Percentiles rank a stretch among this genome's conserved stretches.
Evolutionary conservation across 306 rosid genomes (phyloP).

Genomic region (Medicago lupulina): DNA sequence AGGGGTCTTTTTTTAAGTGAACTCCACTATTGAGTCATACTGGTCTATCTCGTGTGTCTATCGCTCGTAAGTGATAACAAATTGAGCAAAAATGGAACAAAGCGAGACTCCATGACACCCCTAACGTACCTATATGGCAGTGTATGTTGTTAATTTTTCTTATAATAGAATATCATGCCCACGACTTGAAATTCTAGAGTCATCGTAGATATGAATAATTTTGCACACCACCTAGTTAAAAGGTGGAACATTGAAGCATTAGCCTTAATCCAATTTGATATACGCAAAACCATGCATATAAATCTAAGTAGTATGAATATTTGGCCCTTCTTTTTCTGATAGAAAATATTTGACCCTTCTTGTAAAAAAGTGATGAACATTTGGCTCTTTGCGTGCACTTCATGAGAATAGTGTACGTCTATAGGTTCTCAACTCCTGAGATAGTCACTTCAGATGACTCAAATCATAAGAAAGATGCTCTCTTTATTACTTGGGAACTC

Average conservation of each 20-base stretch:
- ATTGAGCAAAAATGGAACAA: no score
- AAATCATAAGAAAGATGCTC: background rate
- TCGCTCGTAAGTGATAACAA: no score
- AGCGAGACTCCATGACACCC: no score
- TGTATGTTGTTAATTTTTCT: no score
- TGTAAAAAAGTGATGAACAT: background rate
- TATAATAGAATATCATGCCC: background rate
- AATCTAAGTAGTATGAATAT: background rate
- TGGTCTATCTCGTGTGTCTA: no score
- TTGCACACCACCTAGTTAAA: background rate
- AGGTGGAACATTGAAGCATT: background rate
- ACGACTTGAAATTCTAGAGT: background rate
- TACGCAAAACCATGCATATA: slow-evolving; percentile 6
- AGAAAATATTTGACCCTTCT: background rate
- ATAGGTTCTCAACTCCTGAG: slow-evolving; percentile 21
- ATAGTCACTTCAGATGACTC: slow-evolving; percentile 24
- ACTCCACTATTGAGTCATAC: no score
- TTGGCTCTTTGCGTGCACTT: slow-evolving; percentile 10
- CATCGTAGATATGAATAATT: background rate
- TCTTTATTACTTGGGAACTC: background rate
- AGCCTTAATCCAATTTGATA: background rate
- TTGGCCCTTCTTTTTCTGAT: background rate
- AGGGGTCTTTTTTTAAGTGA: no score
- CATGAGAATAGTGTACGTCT: background rate
- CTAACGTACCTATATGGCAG: no score